Evolutionary conservation across 331 rosid genomes (phyloP).

Genomic region (Dryas integrifolia): DNA sequence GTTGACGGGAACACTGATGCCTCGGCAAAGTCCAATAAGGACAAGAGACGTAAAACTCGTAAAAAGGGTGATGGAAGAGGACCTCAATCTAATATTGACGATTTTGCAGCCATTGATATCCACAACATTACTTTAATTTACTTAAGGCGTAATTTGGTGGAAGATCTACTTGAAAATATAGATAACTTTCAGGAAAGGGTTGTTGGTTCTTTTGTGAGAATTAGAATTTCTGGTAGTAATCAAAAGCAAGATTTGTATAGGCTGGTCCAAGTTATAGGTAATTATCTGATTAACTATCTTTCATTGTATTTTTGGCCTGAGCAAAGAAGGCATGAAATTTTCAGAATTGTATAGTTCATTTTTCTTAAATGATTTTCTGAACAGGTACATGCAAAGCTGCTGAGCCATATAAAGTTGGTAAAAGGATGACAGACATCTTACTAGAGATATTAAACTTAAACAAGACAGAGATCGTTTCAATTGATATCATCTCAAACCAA

Average conservation of each 20-base stretch:
- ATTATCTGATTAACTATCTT: constrained; percentile 28
- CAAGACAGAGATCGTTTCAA: constrained; percentile 89
- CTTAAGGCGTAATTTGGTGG: constrained; percentile 82
- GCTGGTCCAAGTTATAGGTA: constrained; percentile 98
- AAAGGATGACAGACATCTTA: constrained; percentile 68
- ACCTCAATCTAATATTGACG: constrained; percentile 76
- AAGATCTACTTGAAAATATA: constrained; percentile 74
- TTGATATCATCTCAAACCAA: constrained; percentile 97
- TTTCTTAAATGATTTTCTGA: constrained; percentile 30
- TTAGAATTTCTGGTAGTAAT: constrained; percentile 92
- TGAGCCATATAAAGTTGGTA: constrained; percentile 98
- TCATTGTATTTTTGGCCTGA: constrained; percentile 9
- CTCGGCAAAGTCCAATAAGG: constrained; percentile 55
- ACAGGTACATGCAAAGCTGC: constrained; percentile 94
- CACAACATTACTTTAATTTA: constrained; percentile 89
- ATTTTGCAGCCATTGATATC: constrained; percentile 89
- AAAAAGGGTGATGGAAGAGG: constrained; percentile 78
- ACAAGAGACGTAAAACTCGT: constrained; percentile 72
- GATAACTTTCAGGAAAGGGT: constrained; percentile 73
- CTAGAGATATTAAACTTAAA: constrained; percentile 93
- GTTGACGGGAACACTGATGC: constrained; percentile 65
- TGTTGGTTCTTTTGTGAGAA: constrained; percentile 90
- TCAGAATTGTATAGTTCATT: constrained; percentile 11
- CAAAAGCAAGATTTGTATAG: constrained; percentile 99
- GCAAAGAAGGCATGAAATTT: constrained; percentile 1